Percentiles rank a stretch among this genome's conserved stretches.
Evolutionary conservation across 345 rosid genomes (phyloP).

Genomic region (Populus davidiana): DNA sequence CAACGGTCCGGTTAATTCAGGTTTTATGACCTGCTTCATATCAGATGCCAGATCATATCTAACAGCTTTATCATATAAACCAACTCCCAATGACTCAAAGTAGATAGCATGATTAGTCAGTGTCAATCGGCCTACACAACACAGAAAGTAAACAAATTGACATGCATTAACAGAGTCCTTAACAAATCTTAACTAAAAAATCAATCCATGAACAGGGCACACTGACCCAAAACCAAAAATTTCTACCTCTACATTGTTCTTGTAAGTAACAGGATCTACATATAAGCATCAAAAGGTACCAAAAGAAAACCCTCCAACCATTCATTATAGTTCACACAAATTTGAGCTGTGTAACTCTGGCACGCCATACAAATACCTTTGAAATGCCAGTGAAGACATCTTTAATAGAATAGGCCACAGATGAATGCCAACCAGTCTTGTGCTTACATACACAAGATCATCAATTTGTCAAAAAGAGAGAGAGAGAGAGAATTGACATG

Average conservation of each 20-base stretch:
- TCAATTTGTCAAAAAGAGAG: neutral
- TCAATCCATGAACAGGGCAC: neutral
- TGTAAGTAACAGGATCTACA: neutral
- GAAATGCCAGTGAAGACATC: too few relatives aligned
- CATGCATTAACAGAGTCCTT: conserved; percentile 3
- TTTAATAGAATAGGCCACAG: too few relatives aligned
- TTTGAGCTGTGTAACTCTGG: too few relatives aligned
- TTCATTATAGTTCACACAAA: too few relatives aligned
- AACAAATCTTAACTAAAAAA: conserved; percentile 1
- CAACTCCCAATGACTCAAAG: conserved; percentile 88
- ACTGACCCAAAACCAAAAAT: neutral
- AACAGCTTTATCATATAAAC: conserved; percentile 66
- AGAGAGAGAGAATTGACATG: neutral
- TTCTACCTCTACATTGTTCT: neutral
- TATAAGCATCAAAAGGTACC: neutral
- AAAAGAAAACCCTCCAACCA: too few relatives aligned
- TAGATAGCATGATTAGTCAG: conserved; percentile 78
- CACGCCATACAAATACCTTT: too few relatives aligned
- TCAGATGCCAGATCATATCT: conserved; percentile 77
- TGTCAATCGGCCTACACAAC: conserved; percentile 71
- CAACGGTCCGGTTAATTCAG: conserved; percentile 89
- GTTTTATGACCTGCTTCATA: conserved; percentile 79
- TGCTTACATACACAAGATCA: neutral
- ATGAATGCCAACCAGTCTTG: neutral
- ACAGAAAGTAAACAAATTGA: neutral